Percentiles rank a stretch among this genome's conserved stretches.
Evolutionary conservation across 495 filamentous ascomycete genomes (phyloP).

Genomic region (Margaritispora aquatica): DNA sequence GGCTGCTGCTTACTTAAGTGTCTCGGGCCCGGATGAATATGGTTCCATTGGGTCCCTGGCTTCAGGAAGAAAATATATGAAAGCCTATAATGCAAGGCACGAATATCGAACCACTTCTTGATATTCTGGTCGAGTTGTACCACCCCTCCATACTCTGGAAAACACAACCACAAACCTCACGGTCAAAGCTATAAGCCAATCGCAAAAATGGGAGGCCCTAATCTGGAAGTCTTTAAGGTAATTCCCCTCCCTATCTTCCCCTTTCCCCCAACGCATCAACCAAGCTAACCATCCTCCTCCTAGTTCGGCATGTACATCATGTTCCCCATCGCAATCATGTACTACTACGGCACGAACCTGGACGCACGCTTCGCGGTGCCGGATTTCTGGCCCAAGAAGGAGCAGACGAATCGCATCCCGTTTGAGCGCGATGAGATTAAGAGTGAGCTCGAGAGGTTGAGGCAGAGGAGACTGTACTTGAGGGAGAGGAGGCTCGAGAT

Average conservation of each 20-base stretch:
- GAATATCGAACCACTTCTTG: not conserved
- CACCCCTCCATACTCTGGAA: not conserved
- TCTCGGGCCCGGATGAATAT: too few relatives aligned
- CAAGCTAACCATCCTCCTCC: slow-evolving; percentile 1
- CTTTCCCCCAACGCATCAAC: not conserved
- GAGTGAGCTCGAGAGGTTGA: slow-evolving; percentile 67
- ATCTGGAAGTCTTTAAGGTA: slow-evolving; percentile 96
- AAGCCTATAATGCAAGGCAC: too few relatives aligned
- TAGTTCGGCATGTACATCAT: slow-evolving; percentile 98
- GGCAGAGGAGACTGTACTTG: slow-evolving; percentile 49
- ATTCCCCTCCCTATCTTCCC: slow-evolving; percentile 8
- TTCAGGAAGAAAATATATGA: too few relatives aligned
- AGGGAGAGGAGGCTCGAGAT: slow-evolving; percentile 52
- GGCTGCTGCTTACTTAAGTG: too few relatives aligned
- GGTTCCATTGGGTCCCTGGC: too few relatives aligned
- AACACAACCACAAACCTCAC: not conserved
- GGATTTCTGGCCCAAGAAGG: slow-evolving; percentile 88
- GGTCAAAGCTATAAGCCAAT: slow-evolving; percentile 19
- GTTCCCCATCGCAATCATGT: slow-evolving; percentile 99
- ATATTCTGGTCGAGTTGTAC: not conserved
- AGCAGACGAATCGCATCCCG: slow-evolving; percentile 83
- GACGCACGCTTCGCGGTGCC: slow-evolving; percentile 82
- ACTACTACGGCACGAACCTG: slow-evolving; percentile 98
- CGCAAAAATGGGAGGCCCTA: slow-evolving; percentile 70
- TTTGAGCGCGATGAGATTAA: slow-evolving; percentile 83